Evolutionary conservation across 352 stramenopile species (phyloP).

Genomic region (Phytophthora podocarpi): DNA sequence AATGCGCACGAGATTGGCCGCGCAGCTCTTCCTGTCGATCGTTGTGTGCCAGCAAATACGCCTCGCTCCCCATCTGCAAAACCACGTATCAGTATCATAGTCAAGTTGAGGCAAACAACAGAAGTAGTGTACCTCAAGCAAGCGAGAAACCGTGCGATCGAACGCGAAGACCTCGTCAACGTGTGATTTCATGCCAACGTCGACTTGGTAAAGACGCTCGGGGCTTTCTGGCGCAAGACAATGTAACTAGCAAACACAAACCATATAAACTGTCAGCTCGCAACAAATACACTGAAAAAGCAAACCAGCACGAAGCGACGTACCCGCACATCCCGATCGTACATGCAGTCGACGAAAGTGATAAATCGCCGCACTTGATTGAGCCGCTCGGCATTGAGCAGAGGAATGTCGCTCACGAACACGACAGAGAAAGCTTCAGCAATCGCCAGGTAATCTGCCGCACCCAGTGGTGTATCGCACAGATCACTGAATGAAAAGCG

Average conservation of each 20-base stretch:
- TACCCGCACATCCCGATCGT: constrained; percentile 89
- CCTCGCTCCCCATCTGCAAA: constrained; percentile 69
- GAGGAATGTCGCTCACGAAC: constrained; percentile 93
- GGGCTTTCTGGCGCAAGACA: constrained; percentile 66
- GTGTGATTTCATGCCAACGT: constrained; percentile 57
- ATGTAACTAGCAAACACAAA: constrained; percentile 56
- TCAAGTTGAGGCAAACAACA: neutral
- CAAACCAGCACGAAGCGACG: constrained; percentile 30
- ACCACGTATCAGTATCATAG: neutral
- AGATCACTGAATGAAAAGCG: constrained; percentile 97
- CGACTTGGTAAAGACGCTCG: constrained; percentile 68
- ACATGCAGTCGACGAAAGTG: constrained; percentile 98
- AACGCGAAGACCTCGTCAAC: constrained; percentile 88
- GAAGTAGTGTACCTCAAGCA: constrained; percentile 67
- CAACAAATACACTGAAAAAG: neutral
- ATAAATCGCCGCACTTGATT: constrained; percentile 97
- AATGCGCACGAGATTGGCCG: constrained; percentile 23
- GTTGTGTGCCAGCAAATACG: constrained; percentile 66
- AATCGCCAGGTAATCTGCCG: constrained; percentile 95
- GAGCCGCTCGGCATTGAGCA: constrained; percentile 86
- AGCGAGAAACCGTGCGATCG: constrained; percentile 85
- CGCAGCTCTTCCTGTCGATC: constrained; percentile 33
- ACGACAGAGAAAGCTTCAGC: constrained; percentile 85
- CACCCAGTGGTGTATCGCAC: constrained; percentile 92
- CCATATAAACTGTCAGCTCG: constrained; percentile 6